These are phyloP conservation scores for Globisporangium alternatum DNA, from an alignment of 352 stramenopile species.

Conservation along the genomic window DNA sequence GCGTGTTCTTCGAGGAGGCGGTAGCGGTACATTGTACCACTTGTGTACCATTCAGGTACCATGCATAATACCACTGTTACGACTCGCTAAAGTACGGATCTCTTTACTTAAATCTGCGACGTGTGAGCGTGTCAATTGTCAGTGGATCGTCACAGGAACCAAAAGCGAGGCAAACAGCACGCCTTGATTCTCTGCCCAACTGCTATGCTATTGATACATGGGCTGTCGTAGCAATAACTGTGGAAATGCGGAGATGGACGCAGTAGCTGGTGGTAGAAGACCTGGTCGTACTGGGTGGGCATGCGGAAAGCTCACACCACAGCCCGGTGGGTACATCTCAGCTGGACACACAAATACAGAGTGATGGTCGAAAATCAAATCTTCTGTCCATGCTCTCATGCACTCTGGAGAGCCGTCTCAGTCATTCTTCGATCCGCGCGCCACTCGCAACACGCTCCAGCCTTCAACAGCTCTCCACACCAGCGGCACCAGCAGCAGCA, in stretches of 20 bases:
- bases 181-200: neutral
- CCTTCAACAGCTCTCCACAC: neutral
- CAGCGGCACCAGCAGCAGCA: neutral
- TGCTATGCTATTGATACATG: too few relatives aligned
- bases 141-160: too few relatives aligned
- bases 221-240: too few relatives aligned
- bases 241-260: too few relatives aligned
- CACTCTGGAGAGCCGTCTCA: neutral
- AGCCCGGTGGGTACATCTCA: neutral
- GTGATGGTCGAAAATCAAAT: conserved; percentile 7
- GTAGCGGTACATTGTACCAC: neutral
- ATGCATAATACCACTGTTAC: neutral
- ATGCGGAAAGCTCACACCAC: neutral
- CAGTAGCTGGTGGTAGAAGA: too few relatives aligned
- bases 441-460: neutral
- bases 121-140: neutral
- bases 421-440: conserved; percentile 6
- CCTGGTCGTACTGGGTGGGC: too few relatives aligned
- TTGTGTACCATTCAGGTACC: neutral
- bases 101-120: neutral
- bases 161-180: too few relatives aligned
- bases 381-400: neutral
- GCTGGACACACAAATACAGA: neutral
- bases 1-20: neutral
- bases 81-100: neutral